Evolutionary conservation across 225 moss, liverwort and hornwort genomes (phyloP).

Genomic region (Ulota crispa): DNA sequence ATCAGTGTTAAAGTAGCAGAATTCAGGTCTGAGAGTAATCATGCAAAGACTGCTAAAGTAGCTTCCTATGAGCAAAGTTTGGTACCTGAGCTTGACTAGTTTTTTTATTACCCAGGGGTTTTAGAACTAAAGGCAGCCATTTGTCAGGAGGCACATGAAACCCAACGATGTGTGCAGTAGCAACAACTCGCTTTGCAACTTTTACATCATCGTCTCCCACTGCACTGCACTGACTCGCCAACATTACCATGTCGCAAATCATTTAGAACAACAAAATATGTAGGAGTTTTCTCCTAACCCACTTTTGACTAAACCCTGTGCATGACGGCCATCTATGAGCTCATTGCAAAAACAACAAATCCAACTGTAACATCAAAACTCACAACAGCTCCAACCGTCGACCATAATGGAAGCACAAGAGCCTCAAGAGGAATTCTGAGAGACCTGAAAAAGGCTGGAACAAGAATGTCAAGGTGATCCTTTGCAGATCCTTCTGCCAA

Average conservation of each 20-base stretch:
- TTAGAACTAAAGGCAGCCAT: constrained; percentile 63
- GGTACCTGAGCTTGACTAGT: constrained; percentile 68
- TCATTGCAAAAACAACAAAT: background rate
- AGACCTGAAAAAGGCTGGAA: constrained; percentile 79
- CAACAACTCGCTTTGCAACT: constrained; percentile 70
- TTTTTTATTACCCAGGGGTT: constrained; percentile 50
- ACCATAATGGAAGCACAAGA: background rate
- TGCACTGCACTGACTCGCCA: constrained; percentile 74
- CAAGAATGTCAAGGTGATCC: constrained; percentile 61
- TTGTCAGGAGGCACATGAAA: constrained; percentile 61
- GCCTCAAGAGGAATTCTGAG: background rate
- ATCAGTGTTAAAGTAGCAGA: background rate
- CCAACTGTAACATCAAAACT: background rate
- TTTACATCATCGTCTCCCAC: constrained; percentile 81
- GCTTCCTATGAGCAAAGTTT: background rate
- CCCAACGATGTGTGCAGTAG: constrained; percentile 69
- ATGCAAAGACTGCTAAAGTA: background rate
- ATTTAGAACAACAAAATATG: background rate
- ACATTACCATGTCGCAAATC: background rate
- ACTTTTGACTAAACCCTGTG: background rate
- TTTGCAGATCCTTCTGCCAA: constrained; percentile 63
- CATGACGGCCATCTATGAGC: background rate
- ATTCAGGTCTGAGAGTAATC: background rate
- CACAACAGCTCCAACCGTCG: background rate
- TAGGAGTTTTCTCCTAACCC: background rate